Evolutionary conservation across 352 stramenopile species (phyloP), one percentile per base, ranked within the genome.

Genomic region (Globisporangium cylindrosporum): DNA sequence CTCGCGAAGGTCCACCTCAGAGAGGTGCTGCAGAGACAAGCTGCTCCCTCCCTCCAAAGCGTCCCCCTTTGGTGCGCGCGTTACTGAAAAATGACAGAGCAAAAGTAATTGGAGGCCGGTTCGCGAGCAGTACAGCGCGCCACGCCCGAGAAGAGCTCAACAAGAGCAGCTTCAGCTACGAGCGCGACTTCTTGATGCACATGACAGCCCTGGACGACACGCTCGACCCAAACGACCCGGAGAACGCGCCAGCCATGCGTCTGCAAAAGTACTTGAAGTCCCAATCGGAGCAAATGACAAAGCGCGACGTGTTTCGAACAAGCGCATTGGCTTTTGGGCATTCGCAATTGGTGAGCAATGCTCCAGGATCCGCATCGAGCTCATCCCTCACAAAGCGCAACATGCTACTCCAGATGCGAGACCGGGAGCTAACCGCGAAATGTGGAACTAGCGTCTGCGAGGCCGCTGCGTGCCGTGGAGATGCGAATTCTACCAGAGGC

Each of bases 171-270:
- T 89, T 89, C 68, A 84, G 67, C 59, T 88, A 83, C 62, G 84
- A 92, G 27, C 73, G 67, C 54, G 82, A 90, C 61, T 93, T 91
- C 48, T 74, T 93, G 48, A 74, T 81, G 9, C 76, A 83, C 56
- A 66, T 91, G 29, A 66, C 72, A 1, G 69, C 76, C 0, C 69
- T 81, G 27, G 48, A 77, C n/a, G 43, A 69, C 2, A 18, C 32
- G 2, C 58, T 97, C 7, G 89, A 97, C 66, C 80, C 81, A 24
- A 94, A 94, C 54, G 83, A 95, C 62, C 88, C 88, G 3, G 79
- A 87, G 5, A 91, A 95, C 64, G 70, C 77, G 6, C 53, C 73
- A 1, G 72, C 90, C 4, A 64, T 84, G 65, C 78, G 79, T 1
- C 62, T 91, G 20, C 73, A 88, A 25, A 69, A 77, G 41, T 78